Base-by-base conservation (phyloP, 805 yeast species). In the Yarrowia phangngaensis region DNA sequence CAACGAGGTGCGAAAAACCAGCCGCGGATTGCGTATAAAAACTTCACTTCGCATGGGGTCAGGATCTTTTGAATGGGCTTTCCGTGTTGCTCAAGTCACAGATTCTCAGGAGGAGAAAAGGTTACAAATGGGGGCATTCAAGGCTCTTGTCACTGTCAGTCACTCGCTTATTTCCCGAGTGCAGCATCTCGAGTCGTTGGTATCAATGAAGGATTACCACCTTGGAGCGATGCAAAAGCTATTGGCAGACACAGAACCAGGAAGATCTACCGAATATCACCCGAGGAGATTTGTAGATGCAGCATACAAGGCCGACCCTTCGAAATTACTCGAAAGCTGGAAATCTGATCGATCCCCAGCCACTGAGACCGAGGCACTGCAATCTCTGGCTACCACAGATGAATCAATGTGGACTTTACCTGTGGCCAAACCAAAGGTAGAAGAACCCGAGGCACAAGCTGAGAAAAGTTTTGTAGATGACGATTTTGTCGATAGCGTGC, bases 161-260 rank as follows among this genome's bases (percentile, higher is more conserved):
- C 28, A 30, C 7, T 26, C 45, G 4, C 27, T 54, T 19, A 20
- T 17, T 9, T 14, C 34, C 2, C 46, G 33, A 23, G 30, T 51
- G 5, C n/a, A 15, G 1, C 20, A 29, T n/a, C 46, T 54, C 11
- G 47, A 46, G n/a, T 31, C 34, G 6, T 22, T 35, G 9, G 13
- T 54, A 19, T 15, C 31, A 5, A 31, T 33, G 13, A 54, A 54
- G 28, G 56, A 54, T 26, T 54, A 54, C 24, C 56, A 54, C 41
- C 23, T 54, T 8, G 22, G 27, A 8, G 33, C 34, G 13, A 34
- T 53, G 34, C 32, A 29, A 13, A 49, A 48, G 14, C 29, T 20
- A 20, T 14, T 54, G 23, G 31, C 41, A 14, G 47, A 53, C 20
- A 28, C 45, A 2, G 50, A 40, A n/a, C 48, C 48, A 8, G 35